Conservation (phyloP, 805 yeast genomes). For the Yueomyces sp. region DNA sequence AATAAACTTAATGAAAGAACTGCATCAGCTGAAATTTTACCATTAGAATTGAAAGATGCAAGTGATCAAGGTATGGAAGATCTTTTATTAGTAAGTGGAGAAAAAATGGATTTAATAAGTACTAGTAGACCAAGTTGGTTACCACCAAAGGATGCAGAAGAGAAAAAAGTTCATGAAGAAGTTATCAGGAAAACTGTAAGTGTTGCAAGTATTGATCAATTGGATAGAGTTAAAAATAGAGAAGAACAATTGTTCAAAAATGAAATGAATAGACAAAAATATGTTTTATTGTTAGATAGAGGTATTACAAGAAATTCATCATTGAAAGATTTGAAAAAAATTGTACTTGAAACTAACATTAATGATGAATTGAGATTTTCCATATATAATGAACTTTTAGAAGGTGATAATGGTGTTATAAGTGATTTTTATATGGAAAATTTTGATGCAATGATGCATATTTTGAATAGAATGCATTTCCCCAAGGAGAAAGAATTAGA, state of each 20-base stretch:
- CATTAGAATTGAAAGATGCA: constrained; percentile 26
- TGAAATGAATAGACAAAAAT: constrained; percentile 17
- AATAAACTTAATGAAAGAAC: constrained; percentile 27
- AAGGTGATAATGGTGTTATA: constrained; percentile 8
- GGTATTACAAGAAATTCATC: constrained; percentile 23
- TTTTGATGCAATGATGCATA: constrained; percentile 25
- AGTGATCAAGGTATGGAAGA: constrained; percentile 40
- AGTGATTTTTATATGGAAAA: constrained; percentile 22
- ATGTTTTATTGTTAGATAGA: constrained; percentile 15
- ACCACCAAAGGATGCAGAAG: constrained; percentile 47
- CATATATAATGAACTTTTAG: constrained; percentile 11
- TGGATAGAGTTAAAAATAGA: constrained; percentile 18
- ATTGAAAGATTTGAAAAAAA: constrained; percentile 11
- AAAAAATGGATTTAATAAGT: constrained; percentile 40
- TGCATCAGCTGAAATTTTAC: constrained; percentile 24
- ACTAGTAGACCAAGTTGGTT: constrained; percentile 55
- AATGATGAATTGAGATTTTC: constrained; percentile 7
- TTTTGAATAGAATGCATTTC: constrained; percentile 17
- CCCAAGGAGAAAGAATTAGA: constrained; percentile 20
- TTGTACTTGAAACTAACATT: constrained; percentile 18
- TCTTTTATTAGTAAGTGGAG: constrained; percentile 43
- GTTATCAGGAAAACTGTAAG: constrained; percentile 31
- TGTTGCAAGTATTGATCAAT: constrained; percentile 18
- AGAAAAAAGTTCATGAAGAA: constrained; percentile 39
- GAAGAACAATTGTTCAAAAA: constrained; percentile 15